A percentile compares a stretch with the other conserved stretches of the same genome.
These are phyloP conservation scores for Aphanomyces euteiches DNA, from an alignment of 352 stramenopile genomes.

Conservation along the genomic window DNA sequence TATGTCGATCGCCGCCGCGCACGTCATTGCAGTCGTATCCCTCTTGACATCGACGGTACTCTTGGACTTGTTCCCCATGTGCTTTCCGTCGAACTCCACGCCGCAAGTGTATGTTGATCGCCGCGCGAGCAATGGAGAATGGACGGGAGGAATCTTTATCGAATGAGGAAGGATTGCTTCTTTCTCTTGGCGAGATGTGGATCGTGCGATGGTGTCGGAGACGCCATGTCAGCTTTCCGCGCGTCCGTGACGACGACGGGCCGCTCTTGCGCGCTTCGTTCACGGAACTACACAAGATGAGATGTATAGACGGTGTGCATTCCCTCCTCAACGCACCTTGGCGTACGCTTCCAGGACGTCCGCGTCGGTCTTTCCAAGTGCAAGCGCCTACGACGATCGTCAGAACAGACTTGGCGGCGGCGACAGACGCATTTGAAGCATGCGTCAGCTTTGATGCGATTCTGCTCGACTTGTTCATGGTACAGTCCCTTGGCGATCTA, in stretches of 20 bases:
- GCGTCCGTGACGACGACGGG: not conserved
- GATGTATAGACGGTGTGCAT: not conserved
- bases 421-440: conserved; percentile 3
- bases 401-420: not conserved
- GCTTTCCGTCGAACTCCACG: no score
- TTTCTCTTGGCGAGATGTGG: no score
- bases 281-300: not conserved
- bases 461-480: conserved; percentile 1
- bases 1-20: no score
- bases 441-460: conserved; percentile 3
- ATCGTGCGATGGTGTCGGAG: no score
- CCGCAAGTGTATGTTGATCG: no score
- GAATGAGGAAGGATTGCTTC: no score
- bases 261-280: not conserved
- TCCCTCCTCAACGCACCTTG: conserved; percentile 13
- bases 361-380: not conserved
- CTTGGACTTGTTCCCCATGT: no score
- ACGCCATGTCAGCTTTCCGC: not conserved
- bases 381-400: not conserved
- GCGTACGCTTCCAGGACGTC: conserved; percentile 5
- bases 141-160: no score
- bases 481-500: conserved; percentile 18
- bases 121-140: no score
- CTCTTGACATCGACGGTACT: no score
- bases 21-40: no score